A percentile compares a stretch with the other conserved stretches of the same genome.
Evolutionary conservation across 768 basidiomycete species (phyloP).

Genomic region (Xerocomellus dryophilus): DNA sequence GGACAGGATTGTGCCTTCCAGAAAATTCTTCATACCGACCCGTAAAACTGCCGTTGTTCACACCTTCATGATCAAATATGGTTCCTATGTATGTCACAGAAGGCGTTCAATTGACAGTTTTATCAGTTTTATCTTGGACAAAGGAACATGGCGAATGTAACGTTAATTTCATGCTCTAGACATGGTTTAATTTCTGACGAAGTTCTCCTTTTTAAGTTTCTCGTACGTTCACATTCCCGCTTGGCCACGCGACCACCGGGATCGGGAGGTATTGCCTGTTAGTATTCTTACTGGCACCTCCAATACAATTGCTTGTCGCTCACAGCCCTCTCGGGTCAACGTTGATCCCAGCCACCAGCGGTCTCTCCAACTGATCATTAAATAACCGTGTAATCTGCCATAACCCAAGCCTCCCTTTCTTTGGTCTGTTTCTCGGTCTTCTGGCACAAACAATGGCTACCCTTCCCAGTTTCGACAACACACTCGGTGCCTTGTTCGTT

Average conservation of each 20-base stretch:
- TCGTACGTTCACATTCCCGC: neutral
- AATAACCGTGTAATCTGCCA: neutral
- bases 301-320: neutral
- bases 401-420: neutral
- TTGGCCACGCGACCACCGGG: neutral
- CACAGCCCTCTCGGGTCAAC: constrained; percentile 7
- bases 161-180: constrained; percentile 1
- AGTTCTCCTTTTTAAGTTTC: neutral
- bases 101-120: neutral
- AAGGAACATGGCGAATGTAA: neutral
- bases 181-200: constrained; percentile 5
- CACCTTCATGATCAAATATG: neutral
- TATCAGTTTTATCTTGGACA: constrained; percentile 1
- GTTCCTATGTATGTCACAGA: neutral
- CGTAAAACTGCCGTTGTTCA: neutral
- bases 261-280: neutral
- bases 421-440: neutral
- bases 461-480: constrained; percentile 37
- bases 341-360: neutral
- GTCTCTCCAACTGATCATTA: constrained; percentile 3
- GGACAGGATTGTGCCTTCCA: neutral
- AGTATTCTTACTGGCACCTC: neutral
- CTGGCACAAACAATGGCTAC: constrained; percentile 15
- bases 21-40: neutral
- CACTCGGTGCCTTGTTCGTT: constrained; percentile 58